Evolutionary conservation across 2,329 filamentous ascomycete species (phyloP).

Genomic region (Fusarium dimerum): DNA sequence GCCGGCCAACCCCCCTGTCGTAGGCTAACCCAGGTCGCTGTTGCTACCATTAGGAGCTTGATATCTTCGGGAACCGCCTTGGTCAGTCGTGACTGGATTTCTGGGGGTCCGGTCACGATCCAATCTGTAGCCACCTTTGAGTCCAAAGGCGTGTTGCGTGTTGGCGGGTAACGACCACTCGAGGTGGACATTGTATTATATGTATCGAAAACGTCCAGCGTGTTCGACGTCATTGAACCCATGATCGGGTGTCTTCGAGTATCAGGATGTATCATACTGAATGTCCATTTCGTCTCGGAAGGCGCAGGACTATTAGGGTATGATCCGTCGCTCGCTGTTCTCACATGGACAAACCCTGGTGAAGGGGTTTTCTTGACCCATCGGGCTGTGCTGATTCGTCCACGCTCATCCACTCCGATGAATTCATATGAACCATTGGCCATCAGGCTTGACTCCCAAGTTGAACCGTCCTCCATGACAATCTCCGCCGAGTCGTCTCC

Average conservation of each 20-base stretch:
- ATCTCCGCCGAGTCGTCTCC: slow-evolving; percentile 62
- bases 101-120: slow-evolving; percentile 18
- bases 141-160: slow-evolving; percentile 35
- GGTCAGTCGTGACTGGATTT: slow-evolving; percentile 32
- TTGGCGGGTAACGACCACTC: slow-evolving; percentile 49
- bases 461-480: slow-evolving; percentile 62
- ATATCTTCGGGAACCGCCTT: slow-evolving; percentile 34
- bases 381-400: slow-evolving; percentile 60
- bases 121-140: slow-evolving; percentile 20
- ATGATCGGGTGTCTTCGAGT: slow-evolving; percentile 73
- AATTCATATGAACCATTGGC: slow-evolving; percentile 67
- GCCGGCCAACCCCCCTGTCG: slow-evolving; percentile 39
- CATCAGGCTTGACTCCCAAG: slow-evolving; percentile 57
- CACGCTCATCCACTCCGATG: slow-evolving; percentile 57
- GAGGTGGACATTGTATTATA: slow-evolving; percentile 61
- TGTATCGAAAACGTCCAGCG: slow-evolving; percentile 68
- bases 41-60: slow-evolving; percentile 40
- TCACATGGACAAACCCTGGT: slow-evolving; percentile 15
- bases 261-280: slow-evolving; percentile 72
- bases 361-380: slow-evolving; percentile 61
- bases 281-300: slow-evolving; percentile 64
- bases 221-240: slow-evolving; percentile 63
- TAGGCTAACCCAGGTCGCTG: slow-evolving; percentile 40
- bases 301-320: slow-evolving; percentile 28
- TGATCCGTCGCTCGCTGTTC: slow-evolving; percentile 19